Conservation (phyloP, 495 filamentous ascomycete genomes). For the Neurospora sp. region DNA sequence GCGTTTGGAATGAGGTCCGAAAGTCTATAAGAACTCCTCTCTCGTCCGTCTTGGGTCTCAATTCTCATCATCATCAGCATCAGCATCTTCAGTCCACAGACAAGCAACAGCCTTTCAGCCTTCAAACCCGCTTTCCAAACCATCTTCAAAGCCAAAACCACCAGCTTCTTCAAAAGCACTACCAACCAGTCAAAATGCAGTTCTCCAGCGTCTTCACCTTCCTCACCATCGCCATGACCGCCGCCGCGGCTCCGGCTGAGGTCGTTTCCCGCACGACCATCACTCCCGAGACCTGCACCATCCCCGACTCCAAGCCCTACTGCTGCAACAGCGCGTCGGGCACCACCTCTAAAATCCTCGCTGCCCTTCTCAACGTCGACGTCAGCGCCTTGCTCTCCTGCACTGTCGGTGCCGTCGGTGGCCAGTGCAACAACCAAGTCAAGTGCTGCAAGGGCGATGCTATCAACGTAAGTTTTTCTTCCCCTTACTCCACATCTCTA, state of each 20-base stretch:
- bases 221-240: conserved; percentile 14
- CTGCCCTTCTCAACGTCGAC: not conserved
- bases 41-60: not conserved
- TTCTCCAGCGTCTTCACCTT: conserved; percentile 15
- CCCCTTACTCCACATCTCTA: not conserved
- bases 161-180: not conserved
- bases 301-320: conserved; percentile 1
- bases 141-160: not conserved
- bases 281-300: not conserved
- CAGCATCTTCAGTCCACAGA: conserved; percentile 2
- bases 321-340: conserved; percentile 4
- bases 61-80: conserved; percentile 7
- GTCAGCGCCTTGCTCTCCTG: not conserved
- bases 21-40: conserved; percentile 5
- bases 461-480: not conserved
- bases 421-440: not conserved
- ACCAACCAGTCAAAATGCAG: conserved; percentile 13
- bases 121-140: not conserved
- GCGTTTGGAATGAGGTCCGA: not conserved
- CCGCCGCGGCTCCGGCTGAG: conserved; percentile 5
- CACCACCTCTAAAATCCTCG: not conserved
- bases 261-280: conserved; percentile 2
- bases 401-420: not conserved
- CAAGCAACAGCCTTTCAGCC: not conserved
- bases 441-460: conserved; percentile 6